Evolutionary conservation across 345 rosid species (phyloP), one percentile per base, ranked within the genome.

Genomic region (Gossypioides kirkii): DNA sequence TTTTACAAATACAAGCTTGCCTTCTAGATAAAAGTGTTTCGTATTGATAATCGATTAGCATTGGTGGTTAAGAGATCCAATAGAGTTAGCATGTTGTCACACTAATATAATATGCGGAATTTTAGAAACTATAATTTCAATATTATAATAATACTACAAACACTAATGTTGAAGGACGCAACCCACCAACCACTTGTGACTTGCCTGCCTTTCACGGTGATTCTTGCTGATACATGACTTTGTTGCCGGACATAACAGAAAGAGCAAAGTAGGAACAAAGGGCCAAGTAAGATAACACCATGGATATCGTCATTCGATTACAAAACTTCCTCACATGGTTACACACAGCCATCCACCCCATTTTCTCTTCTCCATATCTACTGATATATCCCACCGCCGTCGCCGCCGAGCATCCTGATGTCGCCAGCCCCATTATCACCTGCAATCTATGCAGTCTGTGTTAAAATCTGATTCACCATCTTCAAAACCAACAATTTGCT

Each of bases 351-450:
- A 46, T 8, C 92, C 92, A 84, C 1, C 81, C 82, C 20, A 78
- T 61, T 65, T 82, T 76, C 25, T 69, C 66, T 66, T 86, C 81
- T 22, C 95, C 95, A 26, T 77, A 74, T 22, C 56, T 71, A 20
- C 87, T 77, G 74, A 86, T 80, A 43, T 74, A 79, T 2, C 88
- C 91, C 10, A 85, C 60, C 0, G 92, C 86, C 0, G 82, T 80
- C 6, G 77, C 92, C n/a, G 90, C 89, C 8, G 85, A 82, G 61
- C 87, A 84, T 58, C 86, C 90, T 10, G 92, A 81, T 38, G 77
- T 76, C 74, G 84, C 52, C 79, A 88, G 36, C 81, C 83, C 69
- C 88, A 66, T 80, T 71, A 83, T 78, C 63, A 78, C 83, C 94
- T 89, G 87, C 67, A 55, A 70, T 17, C 38, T 4, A 4, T 5